These are phyloP conservation scores for Puccinia polysora DNA, from an alignment of 1,284 basidiomycete species.

Conservation along the genomic window DNA sequence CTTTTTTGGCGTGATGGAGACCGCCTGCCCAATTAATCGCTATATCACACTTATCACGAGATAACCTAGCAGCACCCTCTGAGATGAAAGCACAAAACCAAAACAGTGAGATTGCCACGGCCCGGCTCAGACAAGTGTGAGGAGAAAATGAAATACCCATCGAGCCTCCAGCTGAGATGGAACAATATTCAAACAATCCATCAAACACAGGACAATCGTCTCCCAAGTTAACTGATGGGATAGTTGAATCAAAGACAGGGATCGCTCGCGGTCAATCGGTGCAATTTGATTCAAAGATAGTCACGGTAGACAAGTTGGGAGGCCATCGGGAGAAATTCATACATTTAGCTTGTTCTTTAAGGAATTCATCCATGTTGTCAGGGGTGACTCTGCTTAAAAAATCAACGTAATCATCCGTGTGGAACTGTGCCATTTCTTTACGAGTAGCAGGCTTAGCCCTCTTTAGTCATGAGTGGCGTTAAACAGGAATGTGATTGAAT, in stretches of 20 bases:
- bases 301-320: neutral
- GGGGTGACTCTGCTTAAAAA: slow-evolving; percentile 79
- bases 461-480: slow-evolving; percentile 56
- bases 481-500: slow-evolving; percentile 56
- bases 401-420: slow-evolving; percentile 89
- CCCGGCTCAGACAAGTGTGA: neutral
- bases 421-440: slow-evolving; percentile 93
- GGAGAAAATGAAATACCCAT: slow-evolving; percentile 68
- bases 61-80: slow-evolving; percentile 95
- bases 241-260: neutral
- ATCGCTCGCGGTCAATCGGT: neutral
- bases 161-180: slow-evolving; percentile 94
- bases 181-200: slow-evolving; percentile 95
- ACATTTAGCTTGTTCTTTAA: slow-evolving; percentile 97
- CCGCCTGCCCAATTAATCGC: slow-evolving; percentile 99
- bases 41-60: slow-evolving; percentile 95
- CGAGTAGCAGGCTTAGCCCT: slow-evolving; percentile 98
- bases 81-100: neutral
- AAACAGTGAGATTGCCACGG: neutral
- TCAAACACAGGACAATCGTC: slow-evolving; percentile 99
- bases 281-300: neutral
- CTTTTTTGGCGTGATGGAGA: slow-evolving; percentile 96
- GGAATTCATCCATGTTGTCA: slow-evolving; percentile 76
- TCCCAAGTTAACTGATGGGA: slow-evolving; percentile 70
- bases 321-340: slow-evolving; percentile 9